Evolutionary conservation across 768 basidiomycete genomes (phyloP).

Genomic region (Austroboletus festivus): DNA sequence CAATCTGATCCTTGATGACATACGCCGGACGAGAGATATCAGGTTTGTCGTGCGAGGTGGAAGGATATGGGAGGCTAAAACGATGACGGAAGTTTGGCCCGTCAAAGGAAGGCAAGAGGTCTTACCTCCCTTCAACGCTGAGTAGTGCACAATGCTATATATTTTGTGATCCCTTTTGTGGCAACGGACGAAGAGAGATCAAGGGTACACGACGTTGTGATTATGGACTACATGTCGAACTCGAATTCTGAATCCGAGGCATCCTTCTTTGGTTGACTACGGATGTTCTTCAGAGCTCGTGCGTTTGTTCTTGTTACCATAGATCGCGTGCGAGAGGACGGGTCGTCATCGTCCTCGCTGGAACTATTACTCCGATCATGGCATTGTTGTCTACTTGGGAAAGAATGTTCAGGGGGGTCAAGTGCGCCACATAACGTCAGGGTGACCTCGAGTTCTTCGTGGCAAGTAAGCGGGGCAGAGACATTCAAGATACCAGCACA

Average conservation of each 20-base stretch:
- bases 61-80: slow-evolving; percentile 65
- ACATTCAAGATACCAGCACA: slow-evolving; percentile 29
- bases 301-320: slow-evolving; percentile 55
- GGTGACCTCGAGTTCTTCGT: slow-evolving; percentile 66
- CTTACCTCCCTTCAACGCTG: slow-evolving; percentile 58
- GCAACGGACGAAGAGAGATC: no score
- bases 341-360: slow-evolving; percentile 46
- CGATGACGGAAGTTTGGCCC: slow-evolving; percentile 74
- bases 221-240: slow-evolving; percentile 66
- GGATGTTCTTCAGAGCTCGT: slow-evolving; percentile 52
- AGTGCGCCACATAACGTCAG: slow-evolving; percentile 65
- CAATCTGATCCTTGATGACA: slow-evolving; percentile 53
- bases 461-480: slow-evolving; percentile 1
- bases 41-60: slow-evolving; percentile 61
- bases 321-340: slow-evolving; percentile 55
- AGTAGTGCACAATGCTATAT: slow-evolving; percentile 21
- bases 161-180: background rate
- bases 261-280: slow-evolving; percentile 46
- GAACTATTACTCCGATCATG: slow-evolving; percentile 39
- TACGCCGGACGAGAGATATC: slow-evolving; percentile 49
- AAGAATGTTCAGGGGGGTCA: slow-evolving; percentile 50
- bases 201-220: no score
- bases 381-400: slow-evolving; percentile 20
- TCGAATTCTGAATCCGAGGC: slow-evolving; percentile 82
- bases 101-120: slow-evolving; percentile 50